Evolutionary conservation across 768 basidiomycete species (phyloP).

Genomic region (Phaeotremella skinneri): DNA sequence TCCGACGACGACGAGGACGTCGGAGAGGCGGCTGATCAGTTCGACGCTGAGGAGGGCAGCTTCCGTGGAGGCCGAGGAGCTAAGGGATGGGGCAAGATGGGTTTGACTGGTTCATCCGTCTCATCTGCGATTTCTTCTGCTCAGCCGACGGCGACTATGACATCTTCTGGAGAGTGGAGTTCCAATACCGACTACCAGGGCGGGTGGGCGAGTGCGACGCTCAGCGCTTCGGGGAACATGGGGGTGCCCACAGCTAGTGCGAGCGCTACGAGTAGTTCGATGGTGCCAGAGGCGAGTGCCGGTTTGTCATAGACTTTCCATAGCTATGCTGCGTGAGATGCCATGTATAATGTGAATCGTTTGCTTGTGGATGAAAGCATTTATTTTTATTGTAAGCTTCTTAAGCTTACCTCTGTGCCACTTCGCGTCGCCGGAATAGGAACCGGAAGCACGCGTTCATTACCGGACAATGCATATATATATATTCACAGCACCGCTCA

Average conservation of each 20-base stretch:
- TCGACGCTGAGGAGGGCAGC: neutral
- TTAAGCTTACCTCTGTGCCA: too few relatives aligned
- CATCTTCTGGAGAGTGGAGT: neutral
- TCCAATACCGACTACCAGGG: neutral
- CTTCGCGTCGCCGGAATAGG: too few relatives aligned
- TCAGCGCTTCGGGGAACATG: neutral
- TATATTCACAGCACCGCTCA: too few relatives aligned
- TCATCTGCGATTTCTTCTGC: neutral
- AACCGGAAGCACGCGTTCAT: neutral
- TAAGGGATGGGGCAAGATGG: slow-evolving; percentile 17
- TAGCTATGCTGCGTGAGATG: neutral
- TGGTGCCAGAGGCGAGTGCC: slow-evolving; percentile 17
- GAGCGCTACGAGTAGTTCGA: slow-evolving; percentile 17
- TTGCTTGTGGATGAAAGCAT: neutral
- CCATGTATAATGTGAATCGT: neutral
- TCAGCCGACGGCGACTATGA: neutral
- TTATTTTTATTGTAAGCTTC: neutral
- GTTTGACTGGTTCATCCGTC: slow-evolving; percentile 1
- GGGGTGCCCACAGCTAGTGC: neutral
- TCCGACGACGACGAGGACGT: neutral
- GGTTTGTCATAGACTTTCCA: slow-evolving; percentile 19
- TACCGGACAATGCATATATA: too few relatives aligned
- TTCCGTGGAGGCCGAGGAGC: neutral
- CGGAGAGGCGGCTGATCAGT: neutral
- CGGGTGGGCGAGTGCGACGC: neutral